Base-by-base conservation (phyloP, 768 basidiomycete species). In the Lenzites betulinus region DNA sequence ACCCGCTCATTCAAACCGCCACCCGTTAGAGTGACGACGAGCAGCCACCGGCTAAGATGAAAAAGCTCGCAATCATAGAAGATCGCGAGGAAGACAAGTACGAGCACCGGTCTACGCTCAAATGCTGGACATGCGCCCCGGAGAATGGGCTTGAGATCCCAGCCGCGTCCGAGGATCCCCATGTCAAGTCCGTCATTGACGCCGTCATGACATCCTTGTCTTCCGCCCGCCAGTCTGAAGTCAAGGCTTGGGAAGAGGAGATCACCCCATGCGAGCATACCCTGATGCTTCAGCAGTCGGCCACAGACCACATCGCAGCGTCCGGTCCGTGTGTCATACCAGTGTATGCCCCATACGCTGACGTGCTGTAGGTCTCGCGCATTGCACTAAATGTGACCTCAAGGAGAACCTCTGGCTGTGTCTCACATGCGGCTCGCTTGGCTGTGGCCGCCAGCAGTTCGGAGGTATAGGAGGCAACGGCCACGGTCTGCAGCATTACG, bases 181-280 rank as follows among this genome's bases (percentile, higher is more conserved):
- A 89, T 85, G 76, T 85, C 41, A 81, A 81, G 64, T 68, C 76
- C 0, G 75, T 95, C 11, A 77, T 84, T 4, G 81, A 87, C 22
- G 85, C 83, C 0, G 78, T 96, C 57, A 88, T 97, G 85, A 77
- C 81, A 1, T 87, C 94, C 1, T 78, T 93, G 66, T 93, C 94
- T 0, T 95, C 93, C 1, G 90, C 93, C 0, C 91, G 94, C 49
- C 90, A 96, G 70, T 93, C 90, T 0, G 95, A 98, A 69, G 90
- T 99, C 49, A 90, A 97, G 74, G 90, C 97, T 7, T 99, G 97
- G 97, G 94, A 98, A 71, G 95, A 98, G 73, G 96, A 98, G 65
- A 88, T 97, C 42, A 68, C 78, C 0, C 75, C 93, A 7, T 99
- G 97, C 79, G 88, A 93, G 69, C 97, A 99, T 64, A 81, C 86